A percentile compares a stretch with the other conserved stretches of the same genome.
These are phyloP conservation scores for Diutina sp. DNA, from an alignment of 1,139 yeast species.

Conservation along the genomic window DNA sequence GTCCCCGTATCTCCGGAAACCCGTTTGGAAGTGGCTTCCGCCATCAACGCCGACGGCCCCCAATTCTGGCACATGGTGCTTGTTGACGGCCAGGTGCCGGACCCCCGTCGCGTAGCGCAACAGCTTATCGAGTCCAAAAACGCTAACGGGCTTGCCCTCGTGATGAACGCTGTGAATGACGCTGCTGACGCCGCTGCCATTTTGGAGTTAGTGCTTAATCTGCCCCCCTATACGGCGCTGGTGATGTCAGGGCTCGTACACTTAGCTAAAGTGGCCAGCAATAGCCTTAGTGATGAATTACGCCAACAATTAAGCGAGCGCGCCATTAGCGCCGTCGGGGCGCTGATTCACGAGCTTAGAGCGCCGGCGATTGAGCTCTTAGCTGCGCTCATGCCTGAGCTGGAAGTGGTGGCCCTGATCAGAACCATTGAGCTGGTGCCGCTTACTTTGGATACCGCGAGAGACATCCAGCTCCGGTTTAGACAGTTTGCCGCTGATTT, in stretches of 20 bases:
- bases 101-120: background rate
- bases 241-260: background rate
- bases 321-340: background rate
- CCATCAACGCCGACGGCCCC: background rate
- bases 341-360: background rate
- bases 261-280: background rate
- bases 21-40: background rate
- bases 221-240: background rate
- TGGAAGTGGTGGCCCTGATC: background rate
- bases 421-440: background rate
- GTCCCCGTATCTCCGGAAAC: background rate
- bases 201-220: background rate
- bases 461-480: background rate
- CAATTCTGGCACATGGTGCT: conserved; percentile 1
- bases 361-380: background rate
- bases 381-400: background rate
- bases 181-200: background rate
- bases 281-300: background rate
- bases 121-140: background rate
- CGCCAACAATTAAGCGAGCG: background rate
- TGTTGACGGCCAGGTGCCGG: background rate
- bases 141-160: background rate
- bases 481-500: background rate
- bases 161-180: background rate
- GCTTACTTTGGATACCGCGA: background rate